Evolutionary conservation across 805 yeast species (phyloP).

Genomic region (Saturnispora silvae): DNA sequence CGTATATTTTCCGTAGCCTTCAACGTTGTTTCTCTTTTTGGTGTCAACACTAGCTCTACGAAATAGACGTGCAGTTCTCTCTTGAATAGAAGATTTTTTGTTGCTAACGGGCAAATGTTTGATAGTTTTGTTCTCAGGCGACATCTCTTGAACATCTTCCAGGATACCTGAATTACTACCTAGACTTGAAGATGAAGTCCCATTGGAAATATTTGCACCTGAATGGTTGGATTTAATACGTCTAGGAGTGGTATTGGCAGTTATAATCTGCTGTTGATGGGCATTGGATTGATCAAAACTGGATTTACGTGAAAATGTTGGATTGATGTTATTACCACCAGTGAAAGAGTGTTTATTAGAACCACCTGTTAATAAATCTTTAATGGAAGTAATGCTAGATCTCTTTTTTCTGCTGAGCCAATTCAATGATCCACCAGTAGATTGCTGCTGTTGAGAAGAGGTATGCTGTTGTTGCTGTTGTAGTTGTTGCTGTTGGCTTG

Average conservation of each 20-base stretch:
- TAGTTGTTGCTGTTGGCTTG: slow-evolving; percentile 7
- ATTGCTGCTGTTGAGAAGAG: background rate
- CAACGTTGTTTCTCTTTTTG: slow-evolving; percentile 44
- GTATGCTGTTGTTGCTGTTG: background rate
- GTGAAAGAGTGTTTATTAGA: no score
- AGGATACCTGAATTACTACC: slow-evolving; percentile 1
- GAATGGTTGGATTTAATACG: no score
- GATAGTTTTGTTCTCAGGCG: slow-evolving; percentile 10
- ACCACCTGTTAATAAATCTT: slow-evolving; percentile 28
- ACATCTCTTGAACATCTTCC: slow-evolving; percentile 13
- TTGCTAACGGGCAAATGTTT: slow-evolving; percentile 2
- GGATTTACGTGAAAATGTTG: slow-evolving; percentile 1
- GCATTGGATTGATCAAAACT: slow-evolving; percentile 8
- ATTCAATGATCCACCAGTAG: slow-evolving; percentile 2
- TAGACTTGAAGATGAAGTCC: background rate
- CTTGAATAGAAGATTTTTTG: slow-evolving; percentile 7
- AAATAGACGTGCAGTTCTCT: slow-evolving; percentile 5
- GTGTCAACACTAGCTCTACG: slow-evolving; percentile 1
- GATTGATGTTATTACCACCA: slow-evolving; percentile 15
- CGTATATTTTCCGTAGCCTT: slow-evolving; percentile 74
- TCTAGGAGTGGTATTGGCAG: no score
- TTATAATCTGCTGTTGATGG: no score
- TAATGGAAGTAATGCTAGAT: slow-evolving; percentile 27
- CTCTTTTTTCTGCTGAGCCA: slow-evolving; percentile 18
- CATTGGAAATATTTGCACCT: no score